phyloP scores from a whole-genome alignment of 2,329 filamentous ascomycete genomes.

The Pseudocercospora fijiensis region DNA sequence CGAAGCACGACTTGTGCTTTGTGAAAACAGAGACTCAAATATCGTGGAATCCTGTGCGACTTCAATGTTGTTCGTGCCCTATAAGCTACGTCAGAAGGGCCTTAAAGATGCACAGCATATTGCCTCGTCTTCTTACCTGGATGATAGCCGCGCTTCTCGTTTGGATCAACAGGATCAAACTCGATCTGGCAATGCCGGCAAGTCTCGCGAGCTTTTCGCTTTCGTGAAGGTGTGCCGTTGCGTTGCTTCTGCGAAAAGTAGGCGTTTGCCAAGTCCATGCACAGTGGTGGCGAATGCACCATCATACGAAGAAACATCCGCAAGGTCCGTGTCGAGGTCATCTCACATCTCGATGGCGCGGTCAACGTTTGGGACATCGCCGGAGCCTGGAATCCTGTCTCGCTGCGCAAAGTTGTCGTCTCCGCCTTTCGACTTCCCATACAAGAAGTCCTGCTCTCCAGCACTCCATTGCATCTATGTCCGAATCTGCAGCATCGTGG shows the following conservation, averaged over 20 bases:
- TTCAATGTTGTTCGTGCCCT: neutral
- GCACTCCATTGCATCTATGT: slow-evolving; percentile 5
- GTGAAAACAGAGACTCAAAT: neutral
- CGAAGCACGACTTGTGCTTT: neutral
- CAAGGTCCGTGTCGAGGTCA: slow-evolving; percentile 11
- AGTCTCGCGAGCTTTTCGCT: slow-evolving; percentile 13
- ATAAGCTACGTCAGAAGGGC: neutral
- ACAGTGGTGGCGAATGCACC: slow-evolving; percentile 15
- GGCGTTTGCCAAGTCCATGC: slow-evolving; percentile 9
- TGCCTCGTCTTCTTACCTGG: neutral
- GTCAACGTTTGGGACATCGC: neutral
- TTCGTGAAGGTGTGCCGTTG: neutral
- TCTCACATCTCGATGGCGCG: slow-evolving; percentile 13
- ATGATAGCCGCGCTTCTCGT: slow-evolving; percentile 15
- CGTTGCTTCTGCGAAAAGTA: slow-evolving; percentile 3
- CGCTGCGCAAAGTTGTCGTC: slow-evolving; percentile 1
- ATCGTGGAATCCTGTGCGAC: neutral
- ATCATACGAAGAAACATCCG: slow-evolving; percentile 16
- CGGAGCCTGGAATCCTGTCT: neutral
- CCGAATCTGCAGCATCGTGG: neutral
- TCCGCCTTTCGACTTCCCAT: neutral
- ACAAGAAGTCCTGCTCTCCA: neutral
- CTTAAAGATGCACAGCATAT: neutral
- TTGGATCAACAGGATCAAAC: slow-evolving; percentile 11
- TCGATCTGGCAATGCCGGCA: slow-evolving; percentile 14